phyloP scores from a whole-genome alignment of 192 early-diverging fungal genomes.

The Linnemannia hyalina region DNA sequence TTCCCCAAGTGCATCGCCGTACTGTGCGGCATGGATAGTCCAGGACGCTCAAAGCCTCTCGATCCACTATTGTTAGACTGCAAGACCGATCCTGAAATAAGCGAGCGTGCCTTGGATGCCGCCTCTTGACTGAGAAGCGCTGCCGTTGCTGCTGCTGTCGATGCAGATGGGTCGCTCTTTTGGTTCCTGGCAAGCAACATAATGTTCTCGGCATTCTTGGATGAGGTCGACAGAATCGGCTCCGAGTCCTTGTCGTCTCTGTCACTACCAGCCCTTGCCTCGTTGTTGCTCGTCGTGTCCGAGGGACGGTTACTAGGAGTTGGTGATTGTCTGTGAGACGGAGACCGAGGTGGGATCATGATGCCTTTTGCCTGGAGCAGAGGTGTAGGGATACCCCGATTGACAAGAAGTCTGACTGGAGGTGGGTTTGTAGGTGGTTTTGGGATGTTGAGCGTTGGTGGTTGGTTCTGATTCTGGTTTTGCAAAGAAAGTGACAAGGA shows the following conservation, averaged over 20 bases:
- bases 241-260: slow-evolving; percentile 14
- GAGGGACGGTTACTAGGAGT: background rate
- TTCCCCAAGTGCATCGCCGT: background rate
- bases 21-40: background rate
- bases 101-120: slow-evolving; percentile 5
- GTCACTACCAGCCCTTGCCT: background rate
- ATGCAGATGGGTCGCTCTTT: background rate
- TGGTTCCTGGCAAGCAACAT: slow-evolving; percentile 34
- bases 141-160: background rate
- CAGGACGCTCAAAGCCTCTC: background rate
- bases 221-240: slow-evolving; percentile 26
- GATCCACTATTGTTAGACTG: background rate
- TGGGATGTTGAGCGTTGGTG: slow-evolving; percentile 42
- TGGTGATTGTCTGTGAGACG: background rate
- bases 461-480: slow-evolving; percentile 2
- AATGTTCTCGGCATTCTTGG: slow-evolving; percentile 28
- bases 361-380: background rate
- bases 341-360: slow-evolving; percentile 2
- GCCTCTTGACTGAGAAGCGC: background rate
- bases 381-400: slow-evolving; percentile 3
- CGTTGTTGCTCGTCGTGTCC: no score
- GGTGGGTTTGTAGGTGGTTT: slow-evolving; percentile 48
- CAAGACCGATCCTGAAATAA: slow-evolving; percentile 12
- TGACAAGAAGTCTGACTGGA: slow-evolving; percentile 37
- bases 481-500: slow-evolving; percentile 13